These are phyloP conservation scores for Pseudozyma hubeiensis DNA, from an alignment of 1,284 basidiomycete genomes.

Conservation along the genomic window DNA sequence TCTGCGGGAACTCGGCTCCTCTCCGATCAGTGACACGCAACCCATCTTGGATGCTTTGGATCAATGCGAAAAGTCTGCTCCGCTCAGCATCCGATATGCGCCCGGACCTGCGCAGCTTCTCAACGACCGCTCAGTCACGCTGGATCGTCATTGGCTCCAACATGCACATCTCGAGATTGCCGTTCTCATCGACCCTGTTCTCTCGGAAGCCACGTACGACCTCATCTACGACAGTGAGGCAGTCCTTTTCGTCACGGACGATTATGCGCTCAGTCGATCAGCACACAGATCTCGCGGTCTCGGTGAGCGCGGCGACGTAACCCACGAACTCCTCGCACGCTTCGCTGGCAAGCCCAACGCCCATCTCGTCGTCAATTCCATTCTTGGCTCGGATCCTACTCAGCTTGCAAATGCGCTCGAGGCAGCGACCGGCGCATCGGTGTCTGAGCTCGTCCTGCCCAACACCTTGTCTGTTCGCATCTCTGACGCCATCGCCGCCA, in stretches of 20 bases:
- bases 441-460: constrained; percentile 24
- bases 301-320: constrained; percentile 7
- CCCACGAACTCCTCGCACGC: constrained; percentile 33
- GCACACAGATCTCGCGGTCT: constrained; percentile 19
- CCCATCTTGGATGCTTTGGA: constrained; percentile 8
- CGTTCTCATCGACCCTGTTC: constrained; percentile 32
- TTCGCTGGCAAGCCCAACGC: constrained; percentile 52
- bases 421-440: constrained; percentile 22
- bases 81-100: constrained; percentile 31
- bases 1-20: constrained; percentile 32
- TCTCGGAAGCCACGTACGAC: constrained; percentile 22
- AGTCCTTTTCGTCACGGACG: constrained; percentile 43
- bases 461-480: constrained; percentile 19
- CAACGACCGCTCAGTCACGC: background rate
- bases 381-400: constrained; percentile 9
- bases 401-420: constrained; percentile 29
- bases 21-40: constrained; percentile 14
- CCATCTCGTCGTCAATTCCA: constrained; percentile 45
- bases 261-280: constrained; percentile 34
- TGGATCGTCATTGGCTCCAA: constrained; percentile 52
- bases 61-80: constrained; percentile 1
- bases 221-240: constrained; percentile 52
- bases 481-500: constrained; percentile 30
- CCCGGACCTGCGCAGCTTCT: constrained; percentile 19
- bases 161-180: constrained; percentile 33